Percentiles rank a stretch among this genome's conserved stretches.
Conservation (phyloP, 75 land plant species). For the Chamaecyparis obtusa region DNA sequence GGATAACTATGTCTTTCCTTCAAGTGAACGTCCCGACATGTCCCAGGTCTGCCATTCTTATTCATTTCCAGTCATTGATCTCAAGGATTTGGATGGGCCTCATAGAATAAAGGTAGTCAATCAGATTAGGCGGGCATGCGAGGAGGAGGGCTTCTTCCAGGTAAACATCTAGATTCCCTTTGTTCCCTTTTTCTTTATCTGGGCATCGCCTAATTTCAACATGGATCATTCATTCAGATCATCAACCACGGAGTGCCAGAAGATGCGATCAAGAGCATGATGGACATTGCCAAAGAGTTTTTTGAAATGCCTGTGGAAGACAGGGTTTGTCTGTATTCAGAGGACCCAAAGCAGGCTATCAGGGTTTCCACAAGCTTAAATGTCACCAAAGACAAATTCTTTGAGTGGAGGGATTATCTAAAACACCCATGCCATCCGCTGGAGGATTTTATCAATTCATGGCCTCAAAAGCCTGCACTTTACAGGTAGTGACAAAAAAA, state of each 20-base stretch:
- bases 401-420: constrained; percentile 67
- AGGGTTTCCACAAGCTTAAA: constrained; percentile 56
- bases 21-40: too few species aligned
- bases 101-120: too few species aligned
- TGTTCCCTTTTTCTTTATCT: too few species aligned
- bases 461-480: constrained; percentile 57
- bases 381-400: constrained; percentile 33
- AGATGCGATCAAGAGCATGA: constrained; percentile 25
- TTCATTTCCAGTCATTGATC: too few species aligned
- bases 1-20: too few species aligned
- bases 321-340: constrained; percentile 30
- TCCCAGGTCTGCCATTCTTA: too few species aligned
- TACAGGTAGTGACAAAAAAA: background rate
- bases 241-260: constrained; percentile 56
- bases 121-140: too few species aligned
- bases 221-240: constrained; percentile 23
- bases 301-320: constrained; percentile 48
- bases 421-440: constrained; percentile 52
- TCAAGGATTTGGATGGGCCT: too few species aligned
- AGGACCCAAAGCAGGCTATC: constrained; percentile 30
- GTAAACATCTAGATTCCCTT: too few species aligned
- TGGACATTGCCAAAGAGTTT: constrained; percentile 34
- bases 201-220: too few species aligned
- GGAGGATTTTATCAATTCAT: constrained; percentile 24
- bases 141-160: too few species aligned